Evolutionary conservation across 257 asterid genomes (phyloP).

Genomic region (Marsdenia floribunda): DNA sequence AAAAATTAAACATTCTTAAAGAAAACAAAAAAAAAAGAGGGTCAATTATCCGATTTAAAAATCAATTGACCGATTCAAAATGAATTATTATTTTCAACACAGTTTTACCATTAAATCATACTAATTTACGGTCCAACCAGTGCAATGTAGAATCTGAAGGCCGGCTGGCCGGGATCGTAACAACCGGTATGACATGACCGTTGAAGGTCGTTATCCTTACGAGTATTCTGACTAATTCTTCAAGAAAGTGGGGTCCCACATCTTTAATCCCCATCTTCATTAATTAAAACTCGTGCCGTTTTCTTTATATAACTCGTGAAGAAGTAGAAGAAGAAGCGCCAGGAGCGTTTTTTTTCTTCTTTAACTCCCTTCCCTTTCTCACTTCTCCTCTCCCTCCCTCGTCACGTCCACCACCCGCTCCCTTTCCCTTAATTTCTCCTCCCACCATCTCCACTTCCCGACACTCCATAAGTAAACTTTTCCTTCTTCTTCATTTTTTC

Average conservation of each 20-base stretch:
- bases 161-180: background rate
- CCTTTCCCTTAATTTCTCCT: slow-evolving; percentile 8
- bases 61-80: too few species aligned
- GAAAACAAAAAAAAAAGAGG: too few species aligned
- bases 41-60: too few species aligned
- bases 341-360: slow-evolving; percentile 25
- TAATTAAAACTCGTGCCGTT: slow-evolving; percentile 13
- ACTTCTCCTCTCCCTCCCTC: background rate
- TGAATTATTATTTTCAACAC: too few species aligned
- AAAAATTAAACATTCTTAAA: too few species aligned
- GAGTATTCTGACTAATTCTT: background rate
- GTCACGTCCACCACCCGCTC: slow-evolving; percentile 12
- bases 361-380: background rate
- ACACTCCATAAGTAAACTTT: background rate
- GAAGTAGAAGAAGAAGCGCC: slow-evolving; percentile 16
- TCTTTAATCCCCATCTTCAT: background rate
- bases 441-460: background rate
- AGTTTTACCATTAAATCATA: too few species aligned
- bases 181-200: slow-evolving; percentile 1
- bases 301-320: slow-evolving; percentile 24
- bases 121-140: too few species aligned
- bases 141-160: background rate
- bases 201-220: slow-evolving; percentile 6
- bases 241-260: background rate
- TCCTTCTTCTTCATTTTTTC: background rate